phyloP scores from a whole-genome alignment of 2,329 filamentous ascomycete genomes.

The Chaetomium globosum region DNA sequence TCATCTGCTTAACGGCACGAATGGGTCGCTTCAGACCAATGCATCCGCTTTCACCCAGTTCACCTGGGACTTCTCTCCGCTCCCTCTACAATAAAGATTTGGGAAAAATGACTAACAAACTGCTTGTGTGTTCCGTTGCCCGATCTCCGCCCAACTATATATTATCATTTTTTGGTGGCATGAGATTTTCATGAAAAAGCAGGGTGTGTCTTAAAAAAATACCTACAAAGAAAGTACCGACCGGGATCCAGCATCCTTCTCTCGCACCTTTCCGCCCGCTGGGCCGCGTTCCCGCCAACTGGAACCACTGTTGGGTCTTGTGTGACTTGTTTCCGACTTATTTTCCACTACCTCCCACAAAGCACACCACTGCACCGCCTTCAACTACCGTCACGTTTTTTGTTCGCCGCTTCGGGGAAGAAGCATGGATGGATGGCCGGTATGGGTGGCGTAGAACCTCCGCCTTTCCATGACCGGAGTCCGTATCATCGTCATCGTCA shows the following conservation, averaged over 20 bases:
- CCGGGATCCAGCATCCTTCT: constrained; percentile 5
- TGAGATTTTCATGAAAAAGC: background rate
- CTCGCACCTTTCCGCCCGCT: background rate
- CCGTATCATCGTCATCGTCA: background rate
- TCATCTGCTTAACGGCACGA: background rate
- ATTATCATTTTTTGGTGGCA: background rate
- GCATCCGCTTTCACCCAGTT: background rate
- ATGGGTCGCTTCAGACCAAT: background rate
- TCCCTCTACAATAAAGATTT: constrained; percentile 2
- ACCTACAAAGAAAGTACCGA: too few species aligned
- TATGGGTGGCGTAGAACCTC: background rate
- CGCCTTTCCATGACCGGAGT: constrained; percentile 2
- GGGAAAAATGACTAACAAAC: background rate
- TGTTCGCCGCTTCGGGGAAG: background rate
- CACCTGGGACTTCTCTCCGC: background rate
- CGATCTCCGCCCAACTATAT: constrained; percentile 4
- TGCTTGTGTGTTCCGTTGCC: background rate
- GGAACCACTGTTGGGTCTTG: background rate
- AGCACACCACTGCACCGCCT: background rate
- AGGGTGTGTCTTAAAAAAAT: background rate
- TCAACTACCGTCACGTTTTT: background rate
- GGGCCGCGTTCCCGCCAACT: background rate
- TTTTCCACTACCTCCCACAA: background rate
- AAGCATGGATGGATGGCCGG: background rate
- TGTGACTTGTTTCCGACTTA: background rate